Base-by-base conservation (phyloP, 2,329 filamentous ascomycete species). In the Pseudocercospora crystallina region DNA sequence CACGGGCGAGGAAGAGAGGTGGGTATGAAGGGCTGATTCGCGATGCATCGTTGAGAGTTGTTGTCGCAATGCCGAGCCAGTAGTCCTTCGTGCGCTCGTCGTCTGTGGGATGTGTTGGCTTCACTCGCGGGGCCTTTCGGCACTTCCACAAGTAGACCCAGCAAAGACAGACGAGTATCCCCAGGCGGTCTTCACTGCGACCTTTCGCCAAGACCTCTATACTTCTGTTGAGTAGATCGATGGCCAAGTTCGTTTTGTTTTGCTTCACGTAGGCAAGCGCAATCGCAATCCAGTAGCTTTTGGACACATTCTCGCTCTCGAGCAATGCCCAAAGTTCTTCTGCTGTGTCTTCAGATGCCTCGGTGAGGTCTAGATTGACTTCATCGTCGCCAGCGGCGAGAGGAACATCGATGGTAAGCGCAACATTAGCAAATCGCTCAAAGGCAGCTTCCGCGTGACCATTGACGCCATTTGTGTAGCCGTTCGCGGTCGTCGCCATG, bases 281-380 rank as follows among this genome's bases (percentile, higher is more conserved):
- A 60, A 97, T 94, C n/a, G 90, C 92, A 79, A 99, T 92, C 95
- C 95, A 99, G 62, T 95, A 95, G 45, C 86, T 89, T 64, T 92
- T 90, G 33, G 89, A 87, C 12, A 90, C 91, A 65, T 86, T 85
- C 71, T 99, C 95, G 66, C 94, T 95, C 74, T 99, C 92, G 57
- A 99, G 84, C 43, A 99, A 80, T 29, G 89, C 94, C 71, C 94
- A 99, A 5, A 99, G 81, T 74, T 99, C 94, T 89, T 96, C 14
- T 90, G 49, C 51, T 89, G 67, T 97, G 43, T 68, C 94, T 69
- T 97, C 94, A 54, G 91, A 83, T 34, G 96, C 84, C 59, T 92
- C 89, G 67, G 91, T 87, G 47, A 97, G 83, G 67, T 95, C 89
- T 65, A 99, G 89, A 74, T 97, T 94, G 70, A 99, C 94, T 65